Evolutionary conservation across 768 basidiomycete genomes (phyloP), one percentile per base, ranked within the genome.

Genomic region (Panellus pusillus): DNA sequence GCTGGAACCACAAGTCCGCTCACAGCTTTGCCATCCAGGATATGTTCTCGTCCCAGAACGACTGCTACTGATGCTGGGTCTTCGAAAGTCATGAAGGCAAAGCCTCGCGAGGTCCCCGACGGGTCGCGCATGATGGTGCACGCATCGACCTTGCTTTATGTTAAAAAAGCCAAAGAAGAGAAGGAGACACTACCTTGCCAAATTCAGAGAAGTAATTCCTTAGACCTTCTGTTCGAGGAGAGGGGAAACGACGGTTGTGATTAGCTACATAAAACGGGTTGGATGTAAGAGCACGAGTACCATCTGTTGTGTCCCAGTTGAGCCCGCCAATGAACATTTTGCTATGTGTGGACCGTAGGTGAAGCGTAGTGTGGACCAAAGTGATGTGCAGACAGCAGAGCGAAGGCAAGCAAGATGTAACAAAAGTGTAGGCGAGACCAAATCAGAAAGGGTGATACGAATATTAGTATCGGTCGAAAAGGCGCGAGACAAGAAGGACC

Each of bases 301-400:
- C 91, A 78, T 92, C 91, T 74, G 86, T 89, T 66, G 91, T 93
- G 67, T 91, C 89, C 91, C 91, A 93, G 75, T 87, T 92, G 61
- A 93, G 79, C 65, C 91, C 91, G 63, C 91, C 91, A 70, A 93
- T 85, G 76, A 93, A 93, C 80, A 93, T 85, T 79, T 93, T 93
- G 71, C 91, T 92, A 81, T 56, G 55, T 48, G 37, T 60, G 52
- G 57, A 63, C 55, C 60, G 62, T 58, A 61, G 59, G 58, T 47
- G 52, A 35, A 48, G 56, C 39, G 51, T 35, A 57, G 58, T 35
- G 32, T 35, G 32, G 32, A 35, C 32, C 32, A 35, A 35, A 11
- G 32, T 35, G 11, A 35, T 52, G 53, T 46, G 55, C 18, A 47
- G 63, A 64, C 42, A 53, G 57, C 50, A 48, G 52, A 50, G 55